These are phyloP conservation scores for Xylaria telfairii DNA, from an alignment of 495 filamentous ascomycete species.

Conservation along the genomic window DNA sequence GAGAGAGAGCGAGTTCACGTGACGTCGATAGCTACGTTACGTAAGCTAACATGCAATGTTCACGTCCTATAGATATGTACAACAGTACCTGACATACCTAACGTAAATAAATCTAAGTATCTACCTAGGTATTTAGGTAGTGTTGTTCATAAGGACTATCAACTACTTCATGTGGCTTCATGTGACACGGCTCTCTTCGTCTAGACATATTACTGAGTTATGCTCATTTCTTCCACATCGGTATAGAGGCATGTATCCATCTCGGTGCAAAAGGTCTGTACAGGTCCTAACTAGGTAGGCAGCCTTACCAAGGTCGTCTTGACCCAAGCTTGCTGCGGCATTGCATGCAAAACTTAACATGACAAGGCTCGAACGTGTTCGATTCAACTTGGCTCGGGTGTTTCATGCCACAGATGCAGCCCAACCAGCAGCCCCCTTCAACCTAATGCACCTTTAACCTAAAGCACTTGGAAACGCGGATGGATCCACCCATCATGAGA, in stretches of 20 bases:
- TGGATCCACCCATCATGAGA: background rate
- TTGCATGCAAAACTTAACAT: too few species aligned
- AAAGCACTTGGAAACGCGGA: constrained; percentile 1
- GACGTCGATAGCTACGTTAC: constrained; percentile 17
- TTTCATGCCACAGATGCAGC: background rate
- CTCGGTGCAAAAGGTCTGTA: background rate
- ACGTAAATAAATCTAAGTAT: too few species aligned
- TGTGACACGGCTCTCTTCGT: background rate
- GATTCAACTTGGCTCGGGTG: background rate
- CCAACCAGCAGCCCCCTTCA: background rate
- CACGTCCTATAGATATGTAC: too few species aligned
- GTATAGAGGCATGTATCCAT: background rate
- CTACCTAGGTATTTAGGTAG: too few species aligned
- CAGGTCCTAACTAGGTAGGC: background rate
- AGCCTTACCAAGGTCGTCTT: background rate
- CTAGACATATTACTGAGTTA: background rate
- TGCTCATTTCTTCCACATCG: background rate
- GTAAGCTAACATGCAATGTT: constrained; percentile 8
- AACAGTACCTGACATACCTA: too few species aligned
- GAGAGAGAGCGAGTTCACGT: constrained; percentile 19
- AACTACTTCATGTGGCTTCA: background rate
- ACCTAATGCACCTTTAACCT: constrained; percentile 7
- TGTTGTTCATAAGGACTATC: too few species aligned
- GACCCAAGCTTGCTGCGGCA: too few species aligned
- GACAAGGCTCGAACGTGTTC: background rate